A percentile compares a stretch with the other conserved stretches of the same genome.
Evolutionary conservation across 345 rosid species (phyloP).

Genomic region (Eucalyptus cladocalyx): DNA sequence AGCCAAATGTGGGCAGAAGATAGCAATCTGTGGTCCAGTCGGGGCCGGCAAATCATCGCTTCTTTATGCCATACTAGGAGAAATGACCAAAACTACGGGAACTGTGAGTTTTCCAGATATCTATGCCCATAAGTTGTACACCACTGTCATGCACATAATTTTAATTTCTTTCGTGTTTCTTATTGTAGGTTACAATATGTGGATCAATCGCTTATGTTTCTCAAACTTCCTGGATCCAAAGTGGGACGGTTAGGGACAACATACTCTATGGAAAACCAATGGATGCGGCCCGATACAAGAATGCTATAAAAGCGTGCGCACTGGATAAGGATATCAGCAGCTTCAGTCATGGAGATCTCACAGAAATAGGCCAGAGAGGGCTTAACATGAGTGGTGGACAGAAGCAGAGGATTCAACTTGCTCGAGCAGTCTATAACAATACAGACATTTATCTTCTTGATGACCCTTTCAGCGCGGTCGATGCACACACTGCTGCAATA

Average conservation of each 20-base stretch:
- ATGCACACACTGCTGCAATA: conserved; percentile 62
- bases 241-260: conserved; percentile 55
- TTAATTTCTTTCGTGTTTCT: neutral
- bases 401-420: conserved; percentile 71
- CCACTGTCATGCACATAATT: neutral
- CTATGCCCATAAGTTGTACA: neutral
- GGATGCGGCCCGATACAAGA: conserved; percentile 29
- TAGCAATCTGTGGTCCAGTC: conserved; percentile 65
- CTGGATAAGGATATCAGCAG: conserved; percentile 43
- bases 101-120: neutral
- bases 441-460: conserved; percentile 67
- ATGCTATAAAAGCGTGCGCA: conserved; percentile 48
- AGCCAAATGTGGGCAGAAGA: conserved; percentile 36
- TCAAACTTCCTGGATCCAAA: conserved; percentile 81
- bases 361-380: conserved; percentile 70
- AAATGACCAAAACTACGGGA: conserved; percentile 50
- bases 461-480: conserved; percentile 84
- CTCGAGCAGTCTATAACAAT: conserved; percentile 57
- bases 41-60: conserved; percentile 74
- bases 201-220: conserved; percentile 63
- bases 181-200: conserved; percentile 16
- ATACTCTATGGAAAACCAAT: conserved; percentile 42
- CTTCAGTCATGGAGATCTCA: conserved; percentile 44
- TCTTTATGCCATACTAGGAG: conserved; percentile 56
- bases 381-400: conserved; percentile 84